Percentiles rank a stretch among this genome's conserved stretches.
These are phyloP conservation scores for Neopestalotiopsis sp. DNA, from an alignment of 2,329 filamentous ascomycete species.

Conservation along the genomic window DNA sequence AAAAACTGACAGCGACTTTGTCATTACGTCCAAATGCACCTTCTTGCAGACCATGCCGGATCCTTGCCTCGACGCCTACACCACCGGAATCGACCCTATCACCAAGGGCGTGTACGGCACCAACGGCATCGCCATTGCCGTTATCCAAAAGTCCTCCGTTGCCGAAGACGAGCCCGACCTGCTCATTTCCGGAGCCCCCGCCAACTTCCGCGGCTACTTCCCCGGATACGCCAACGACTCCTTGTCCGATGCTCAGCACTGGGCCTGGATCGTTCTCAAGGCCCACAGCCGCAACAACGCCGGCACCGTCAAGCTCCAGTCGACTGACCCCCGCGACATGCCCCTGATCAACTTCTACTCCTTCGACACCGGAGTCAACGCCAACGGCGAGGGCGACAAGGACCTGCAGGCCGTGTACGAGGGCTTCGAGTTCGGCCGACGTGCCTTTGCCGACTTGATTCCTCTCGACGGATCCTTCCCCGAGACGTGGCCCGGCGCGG, in stretches of 20 bases:
- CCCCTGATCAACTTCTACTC: constrained; percentile 67
- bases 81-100: constrained; percentile 16
- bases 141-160: constrained; percentile 23
- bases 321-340: constrained; percentile 65
- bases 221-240: constrained; percentile 23
- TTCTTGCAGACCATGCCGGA: constrained; percentile 20
- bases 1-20: constrained; percentile 19
- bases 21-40: constrained; percentile 8
- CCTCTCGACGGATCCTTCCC: constrained; percentile 14
- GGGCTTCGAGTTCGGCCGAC: constrained; percentile 15
- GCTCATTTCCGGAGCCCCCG: constrained; percentile 25
- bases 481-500: constrained; percentile 10
- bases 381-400: constrained; percentile 25
- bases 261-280: constrained; percentile 42
- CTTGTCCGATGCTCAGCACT: constrained; percentile 29
- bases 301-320: constrained; percentile 51
- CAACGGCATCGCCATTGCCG: constrained; percentile 28
- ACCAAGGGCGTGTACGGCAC: constrained; percentile 24
- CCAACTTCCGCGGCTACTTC: constrained; percentile 25
- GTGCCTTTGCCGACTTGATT: constrained; percentile 15
- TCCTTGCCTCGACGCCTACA: constrained; percentile 23
- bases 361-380: constrained; percentile 53
- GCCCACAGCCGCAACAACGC: constrained; percentile 55
- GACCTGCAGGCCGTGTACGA: constrained; percentile 45
- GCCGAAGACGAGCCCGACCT: constrained; percentile 24